phyloP scores from a whole-genome alignment of 495 filamentous ascomycete genomes.

The Lasiosphaeria miniovina region DNA sequence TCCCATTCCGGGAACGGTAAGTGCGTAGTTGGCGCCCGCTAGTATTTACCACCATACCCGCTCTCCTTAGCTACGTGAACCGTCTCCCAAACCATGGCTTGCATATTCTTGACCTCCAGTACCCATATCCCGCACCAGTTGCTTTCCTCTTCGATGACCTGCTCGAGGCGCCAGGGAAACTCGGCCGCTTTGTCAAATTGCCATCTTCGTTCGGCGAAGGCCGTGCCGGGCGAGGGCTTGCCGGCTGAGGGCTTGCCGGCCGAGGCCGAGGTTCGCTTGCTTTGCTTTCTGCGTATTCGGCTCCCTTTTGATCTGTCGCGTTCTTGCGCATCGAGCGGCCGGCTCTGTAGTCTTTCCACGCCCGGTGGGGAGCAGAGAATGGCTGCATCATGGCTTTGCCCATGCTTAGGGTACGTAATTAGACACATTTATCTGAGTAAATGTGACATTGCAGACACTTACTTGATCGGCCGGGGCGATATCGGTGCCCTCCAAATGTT shows the following conservation, averaged over 20 bases:
- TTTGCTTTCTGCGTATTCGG: constrained; percentile 5
- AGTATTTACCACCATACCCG: not conserved
- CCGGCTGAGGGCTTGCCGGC: not conserved
- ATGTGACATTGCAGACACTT: too few species aligned
- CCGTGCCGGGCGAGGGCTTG: too few species aligned
- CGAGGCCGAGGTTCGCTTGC: constrained; percentile 4
- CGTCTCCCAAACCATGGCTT: constrained; percentile 17
- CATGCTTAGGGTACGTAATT: too few species aligned
- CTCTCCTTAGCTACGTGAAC: constrained; percentile 10
- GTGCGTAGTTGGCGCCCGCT: not conserved
- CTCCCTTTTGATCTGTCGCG: constrained; percentile 3
- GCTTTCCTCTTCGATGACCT: constrained; percentile 17
- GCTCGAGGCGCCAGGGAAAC: constrained; percentile 14
- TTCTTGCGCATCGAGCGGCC: constrained; percentile 12
- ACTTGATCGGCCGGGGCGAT: too few species aligned
- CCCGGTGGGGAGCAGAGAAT: constrained; percentile 9
- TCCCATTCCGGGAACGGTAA: not conserved
- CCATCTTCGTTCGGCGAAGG: not conserved
- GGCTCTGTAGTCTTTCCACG: constrained; percentile 13
- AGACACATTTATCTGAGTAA: too few species aligned
- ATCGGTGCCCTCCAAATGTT: too few species aligned
- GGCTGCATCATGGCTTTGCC: constrained; percentile 8
- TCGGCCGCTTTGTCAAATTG: constrained; percentile 13
- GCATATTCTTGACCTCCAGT: constrained; percentile 19
- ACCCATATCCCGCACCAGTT: constrained; percentile 22